Base-by-base conservation (phyloP, 2,329 filamentous ascomycete genomes). In the Fusarium sp. region DNA sequence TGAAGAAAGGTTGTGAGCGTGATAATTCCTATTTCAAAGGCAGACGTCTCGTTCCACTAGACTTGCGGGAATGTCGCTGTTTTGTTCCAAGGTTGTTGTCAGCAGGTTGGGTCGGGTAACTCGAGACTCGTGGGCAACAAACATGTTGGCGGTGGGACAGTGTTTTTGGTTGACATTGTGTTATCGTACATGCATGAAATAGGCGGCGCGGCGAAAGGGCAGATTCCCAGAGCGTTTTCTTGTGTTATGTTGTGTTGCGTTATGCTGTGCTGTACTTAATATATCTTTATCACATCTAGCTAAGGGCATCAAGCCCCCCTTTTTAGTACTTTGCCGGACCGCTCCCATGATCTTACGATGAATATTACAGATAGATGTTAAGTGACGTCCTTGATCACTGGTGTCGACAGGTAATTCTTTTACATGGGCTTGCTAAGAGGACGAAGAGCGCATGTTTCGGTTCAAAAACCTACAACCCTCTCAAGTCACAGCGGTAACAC, bases 221-320 rank as follows among this genome's bases (percentile, higher is more conserved):
- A 58, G 54, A 60, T 65, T 61, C 61, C 59, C 57, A 71, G 65
- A 61, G 61, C 66, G 62, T 71, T 65, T 47, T 66, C 53, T 56
- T 59, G 32, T 54, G 40, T 61, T 64, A 46, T 61, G 47, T 51
- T 44, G 7, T 32, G 31, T 31, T 31, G 29, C 12, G 29, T 31
- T 53, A 25, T 52, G 55, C 40, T 53, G 29, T 52, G 55, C 40
- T 68, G 40, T 65, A 60, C 43, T 54, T 49, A 59, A 24, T 49
- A 39, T 54, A 32, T 65, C 29, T 48, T 39, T 40, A 55, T 49
- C 32, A 26, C 19, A 25, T 64, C 34, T 29, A 55, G 46, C 32
- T 25, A 41, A 49, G 44, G 58, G 47, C 44, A 49, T 26, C 44
- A 42, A 59, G 40, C 50, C 57, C 31, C 39, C 38, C 12, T 28